phyloP scores from a whole-genome alignment of 2,329 filamentous ascomycete species.

The Hypoxylon sp. region DNA sequence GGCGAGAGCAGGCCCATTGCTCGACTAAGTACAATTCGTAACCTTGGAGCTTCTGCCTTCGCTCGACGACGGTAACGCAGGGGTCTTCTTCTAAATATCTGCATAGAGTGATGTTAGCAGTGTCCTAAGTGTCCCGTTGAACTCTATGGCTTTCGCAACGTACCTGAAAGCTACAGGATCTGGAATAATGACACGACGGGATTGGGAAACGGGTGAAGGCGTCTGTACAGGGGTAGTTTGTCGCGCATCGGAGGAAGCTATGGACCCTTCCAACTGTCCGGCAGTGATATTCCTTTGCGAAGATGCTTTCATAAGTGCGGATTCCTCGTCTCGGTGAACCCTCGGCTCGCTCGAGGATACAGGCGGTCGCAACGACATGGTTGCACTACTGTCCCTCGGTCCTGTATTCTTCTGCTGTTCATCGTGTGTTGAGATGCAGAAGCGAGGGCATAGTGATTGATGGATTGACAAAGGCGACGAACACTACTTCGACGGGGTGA shows the following conservation, averaged over 20 bases:
- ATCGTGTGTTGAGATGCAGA: conserved; percentile 40
- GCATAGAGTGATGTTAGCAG: conserved; percentile 15
- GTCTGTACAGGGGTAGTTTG: conserved; percentile 33
- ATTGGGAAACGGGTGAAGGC: conserved; percentile 51
- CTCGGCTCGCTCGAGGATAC: conserved; percentile 53
- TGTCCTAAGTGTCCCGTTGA: conserved; percentile 1
- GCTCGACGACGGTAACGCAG: conserved; percentile 80
- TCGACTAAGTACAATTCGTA: conserved; percentile 97
- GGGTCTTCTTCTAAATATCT: conserved; percentile 90
- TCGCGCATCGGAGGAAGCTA: conserved; percentile 41
- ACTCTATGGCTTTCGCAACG: conserved; percentile 31
- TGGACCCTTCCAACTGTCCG: conserved; percentile 48
- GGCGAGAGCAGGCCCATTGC: conserved; percentile 95
- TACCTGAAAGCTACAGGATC: conserved; percentile 72
- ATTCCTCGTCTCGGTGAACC: conserved; percentile 58
- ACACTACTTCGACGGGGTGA: not conserved
- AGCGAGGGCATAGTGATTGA: conserved; percentile 35
- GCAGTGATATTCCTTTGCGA: conserved; percentile 51
- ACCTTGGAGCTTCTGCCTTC: conserved; percentile 78
- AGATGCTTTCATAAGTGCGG: conserved; percentile 54
- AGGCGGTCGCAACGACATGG: conserved; percentile 54
- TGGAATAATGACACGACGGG: conserved; percentile 69
- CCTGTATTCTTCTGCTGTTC: conserved; percentile 43
- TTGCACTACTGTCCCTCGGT: conserved; percentile 47
- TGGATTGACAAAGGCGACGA: conserved; percentile 23